Base-by-base conservation (phyloP, 371 early-diverging fungal genomes). In the Apophysomyces ossiformis region DNA sequence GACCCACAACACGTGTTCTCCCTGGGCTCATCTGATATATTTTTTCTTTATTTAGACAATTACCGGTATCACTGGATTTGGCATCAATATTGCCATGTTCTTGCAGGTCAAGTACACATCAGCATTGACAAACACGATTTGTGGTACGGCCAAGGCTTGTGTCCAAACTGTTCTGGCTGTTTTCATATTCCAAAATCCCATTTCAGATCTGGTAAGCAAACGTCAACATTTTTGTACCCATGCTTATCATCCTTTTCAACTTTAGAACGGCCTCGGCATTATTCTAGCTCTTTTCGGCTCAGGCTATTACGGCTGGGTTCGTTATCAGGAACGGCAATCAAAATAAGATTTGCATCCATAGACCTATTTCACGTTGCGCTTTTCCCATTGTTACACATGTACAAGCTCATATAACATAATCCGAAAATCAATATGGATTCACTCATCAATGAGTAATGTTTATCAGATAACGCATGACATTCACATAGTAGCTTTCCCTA, bases 71-170 rank as follows among this genome's bases (percentile, higher is more conserved):
- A 87, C 87, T 16, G 91, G 91, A 4, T 91, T 91, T 73, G 81
- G 86, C 69, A 89, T 91, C 75, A 91, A 91, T 68, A 89, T 87
- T 66, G 86, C 91, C 77, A 89, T 88, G 83, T 91, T 91, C 76
- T 78, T 89, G 76, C 89, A 89, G 77, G 89, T 91, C 81, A 91
- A 89, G 79, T 87, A 85, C 63, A 91, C 91, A 4, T 87, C 91
- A n/a, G 88, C 91, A 35, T 71, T 91, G 68, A 91, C 91, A 26
- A 89, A 87, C 70, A 91, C 90, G n/a, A 89, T 91, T 70, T 89
- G 89, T 35, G 91, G 91, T n/a, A 91, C 91, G 43, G 90, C 91
- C 58, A 91, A 91, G 77, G 85, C 87, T 37, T 89, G 90, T 77
- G 88, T 87, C 12, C 90, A 90, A 70, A 90, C 91, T 21, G 66